Evolutionary conservation across 176 grass and related monocot species (phyloP).

Genomic region (Aegilops speltoides): DNA sequence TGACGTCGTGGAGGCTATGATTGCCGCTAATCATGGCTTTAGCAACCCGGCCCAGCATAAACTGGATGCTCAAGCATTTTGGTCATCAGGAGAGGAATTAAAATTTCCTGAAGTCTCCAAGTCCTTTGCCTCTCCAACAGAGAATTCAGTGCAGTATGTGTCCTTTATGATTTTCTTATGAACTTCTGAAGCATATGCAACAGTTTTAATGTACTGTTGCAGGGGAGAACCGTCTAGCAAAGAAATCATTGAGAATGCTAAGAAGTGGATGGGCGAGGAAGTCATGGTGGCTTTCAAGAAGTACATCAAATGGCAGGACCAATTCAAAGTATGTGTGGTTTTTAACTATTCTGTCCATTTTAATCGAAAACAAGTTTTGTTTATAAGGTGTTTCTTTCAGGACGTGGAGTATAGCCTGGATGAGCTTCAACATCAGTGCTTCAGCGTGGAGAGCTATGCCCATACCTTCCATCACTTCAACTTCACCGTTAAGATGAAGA

Average conservation of each 20-base stretch:
- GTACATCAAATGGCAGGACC: neutral
- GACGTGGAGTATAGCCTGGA: neutral
- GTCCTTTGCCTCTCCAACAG: neutral
- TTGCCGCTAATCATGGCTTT: neutral
- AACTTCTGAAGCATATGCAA: neutral
- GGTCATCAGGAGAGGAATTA: neutral
- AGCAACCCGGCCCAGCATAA: neutral
- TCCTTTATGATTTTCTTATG: neutral
- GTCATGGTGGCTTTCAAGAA: conserved; percentile 8
- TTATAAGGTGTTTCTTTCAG: neutral
- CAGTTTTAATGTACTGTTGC: neutral
- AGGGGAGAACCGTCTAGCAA: neutral
- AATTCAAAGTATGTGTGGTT: neutral
- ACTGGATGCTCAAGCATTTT: neutral
- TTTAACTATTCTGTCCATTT: neutral
- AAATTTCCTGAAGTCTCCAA: neutral
- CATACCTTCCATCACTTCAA: conserved; percentile 29
- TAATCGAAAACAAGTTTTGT: neutral
- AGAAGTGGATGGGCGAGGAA: conserved; percentile 16
- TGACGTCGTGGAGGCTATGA: neutral
- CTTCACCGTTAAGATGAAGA: conserved; percentile 16
- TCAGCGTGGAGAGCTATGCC: neutral
- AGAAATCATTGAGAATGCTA: conserved; percentile 10
- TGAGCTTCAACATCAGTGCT: conserved; percentile 16
- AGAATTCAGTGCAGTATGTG: neutral